Conservation (phyloP, 163 green algal species). For the Prototheca wickerhamii region DNA sequence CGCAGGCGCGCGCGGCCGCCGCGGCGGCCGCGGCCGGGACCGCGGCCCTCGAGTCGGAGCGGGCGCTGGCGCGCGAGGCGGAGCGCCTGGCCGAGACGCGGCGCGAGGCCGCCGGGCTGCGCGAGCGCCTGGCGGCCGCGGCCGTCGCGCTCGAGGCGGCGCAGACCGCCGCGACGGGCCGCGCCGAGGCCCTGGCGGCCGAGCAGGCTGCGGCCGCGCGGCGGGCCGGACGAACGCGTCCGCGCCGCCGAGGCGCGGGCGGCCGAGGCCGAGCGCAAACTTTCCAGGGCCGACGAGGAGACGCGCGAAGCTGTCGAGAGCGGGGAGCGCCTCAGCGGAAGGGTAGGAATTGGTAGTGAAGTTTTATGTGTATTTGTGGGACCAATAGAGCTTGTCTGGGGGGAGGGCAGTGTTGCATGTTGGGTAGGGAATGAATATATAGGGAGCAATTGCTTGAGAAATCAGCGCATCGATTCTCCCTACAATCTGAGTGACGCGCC, state of each 20-base stretch:
- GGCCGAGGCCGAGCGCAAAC: not conserved
- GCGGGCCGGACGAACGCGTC: not conserved
- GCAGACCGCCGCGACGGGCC: not conserved
- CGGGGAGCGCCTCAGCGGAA: too few species aligned
- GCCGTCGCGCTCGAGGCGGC: not conserved
- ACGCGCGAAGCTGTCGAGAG: too few species aligned
- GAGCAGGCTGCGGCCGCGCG: not conserved
- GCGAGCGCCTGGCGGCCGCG: slow-evolving; percentile 10
- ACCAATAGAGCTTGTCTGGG: too few species aligned
- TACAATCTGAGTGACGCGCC: too few species aligned
- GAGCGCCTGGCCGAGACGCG: slow-evolving; percentile 6
- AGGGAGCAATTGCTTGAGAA: too few species aligned
- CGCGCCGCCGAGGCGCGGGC: not conserved
- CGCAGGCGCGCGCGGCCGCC: slow-evolving; percentile 22
- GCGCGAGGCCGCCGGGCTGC: not conserved
- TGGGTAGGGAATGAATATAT: too few species aligned
- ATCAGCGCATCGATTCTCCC: too few species aligned
- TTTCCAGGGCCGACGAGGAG: too few species aligned
- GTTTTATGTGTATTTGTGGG: too few species aligned
- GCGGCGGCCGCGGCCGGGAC: not conserved
- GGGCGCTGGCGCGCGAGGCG: not conserved
- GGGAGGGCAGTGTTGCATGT: too few species aligned
- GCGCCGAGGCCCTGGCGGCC: not conserved
- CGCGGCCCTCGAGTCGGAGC: slow-evolving; percentile 2
- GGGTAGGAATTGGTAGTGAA: too few species aligned